phyloP scores from a whole-genome alignment of 2,329 filamentous ascomycete genomes.

The Monosporascus sp. region DNA sequence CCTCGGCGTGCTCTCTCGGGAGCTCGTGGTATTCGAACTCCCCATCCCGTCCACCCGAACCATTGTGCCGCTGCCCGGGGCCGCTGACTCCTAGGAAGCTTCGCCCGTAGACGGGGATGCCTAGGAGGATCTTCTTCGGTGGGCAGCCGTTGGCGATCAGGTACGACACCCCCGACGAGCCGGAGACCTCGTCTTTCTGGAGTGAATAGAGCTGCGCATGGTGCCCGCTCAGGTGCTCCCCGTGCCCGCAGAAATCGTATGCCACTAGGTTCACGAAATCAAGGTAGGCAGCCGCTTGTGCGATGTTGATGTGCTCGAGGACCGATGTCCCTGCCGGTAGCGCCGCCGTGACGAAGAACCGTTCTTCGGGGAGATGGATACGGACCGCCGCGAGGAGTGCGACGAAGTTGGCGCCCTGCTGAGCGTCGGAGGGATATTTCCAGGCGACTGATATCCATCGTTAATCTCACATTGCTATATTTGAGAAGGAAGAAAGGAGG shows the following conservation, averaged over 20 bases:
- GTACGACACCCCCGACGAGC: slow-evolving; percentile 61
- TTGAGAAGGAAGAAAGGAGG: no score
- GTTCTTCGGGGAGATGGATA: slow-evolving; percentile 59
- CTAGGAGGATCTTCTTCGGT: slow-evolving; percentile 65
- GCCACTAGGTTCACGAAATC: slow-evolving; percentile 75
- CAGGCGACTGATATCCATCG: slow-evolving; percentile 58
- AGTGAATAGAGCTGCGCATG: slow-evolving; percentile 69
- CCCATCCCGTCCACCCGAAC: slow-evolving; percentile 56
- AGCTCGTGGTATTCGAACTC: slow-evolving; percentile 70
- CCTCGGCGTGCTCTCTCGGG: slow-evolving; percentile 55
- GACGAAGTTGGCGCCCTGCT: slow-evolving; percentile 66
- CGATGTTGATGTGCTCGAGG: slow-evolving; percentile 64
- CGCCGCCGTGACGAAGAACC: slow-evolving; percentile 65
- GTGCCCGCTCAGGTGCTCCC: slow-evolving; percentile 63
- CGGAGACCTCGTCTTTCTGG: slow-evolving; percentile 56
- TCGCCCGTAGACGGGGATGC: slow-evolving; percentile 69
- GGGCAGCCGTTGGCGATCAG: slow-evolving; percentile 62
- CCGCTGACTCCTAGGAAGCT: slow-evolving; percentile 64
- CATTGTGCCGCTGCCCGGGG: slow-evolving; percentile 56
- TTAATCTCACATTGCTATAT: neutral
- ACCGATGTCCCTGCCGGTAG: slow-evolving; percentile 63
- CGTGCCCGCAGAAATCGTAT: slow-evolving; percentile 72
- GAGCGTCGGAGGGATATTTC: slow-evolving; percentile 64
- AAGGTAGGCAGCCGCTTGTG: slow-evolving; percentile 56
- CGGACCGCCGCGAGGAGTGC: slow-evolving; percentile 62